Conservation (phyloP, 1,139 yeast genomes). For the Eremothecium sinecaudum region DNA sequence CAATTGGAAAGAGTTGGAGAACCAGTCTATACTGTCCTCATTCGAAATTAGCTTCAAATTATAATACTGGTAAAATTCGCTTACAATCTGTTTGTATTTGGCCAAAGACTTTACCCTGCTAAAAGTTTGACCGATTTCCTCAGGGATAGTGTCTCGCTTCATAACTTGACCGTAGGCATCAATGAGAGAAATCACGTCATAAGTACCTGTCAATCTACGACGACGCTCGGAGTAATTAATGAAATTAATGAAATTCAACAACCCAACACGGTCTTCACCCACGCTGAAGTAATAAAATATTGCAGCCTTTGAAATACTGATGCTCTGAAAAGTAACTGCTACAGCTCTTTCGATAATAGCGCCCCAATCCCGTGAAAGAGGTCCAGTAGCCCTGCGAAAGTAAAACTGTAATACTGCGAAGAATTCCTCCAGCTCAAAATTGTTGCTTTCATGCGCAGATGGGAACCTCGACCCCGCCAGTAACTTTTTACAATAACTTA, state of each 20-base stretch:
- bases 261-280: conserved; percentile 16
- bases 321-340: conserved; percentile 28
- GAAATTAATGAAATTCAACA: conserved; percentile 25
- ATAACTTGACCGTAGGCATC: conserved; percentile 18
- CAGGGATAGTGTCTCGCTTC: conserved; percentile 7
- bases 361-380: conserved; percentile 19
- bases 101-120: conserved; percentile 10
- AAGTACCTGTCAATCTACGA: conserved; percentile 16
- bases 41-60: conserved; percentile 15
- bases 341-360: conserved; percentile 21
- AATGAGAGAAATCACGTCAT: conserved; percentile 23
- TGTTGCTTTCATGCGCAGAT: conserved; percentile 36
- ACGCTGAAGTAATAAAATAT: conserved; percentile 16
- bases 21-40: conserved; percentile 18
- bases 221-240: conserved; percentile 21
- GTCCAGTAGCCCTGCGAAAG: conserved; percentile 11
- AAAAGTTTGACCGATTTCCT: conserved; percentile 17
- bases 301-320: conserved; percentile 23
- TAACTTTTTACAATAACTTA: conserved; percentile 16
- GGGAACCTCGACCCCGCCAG: conserved; percentile 34
- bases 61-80: conserved; percentile 15
- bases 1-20: conserved; percentile 15
- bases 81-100: conserved; percentile 11
- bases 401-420: conserved; percentile 21
- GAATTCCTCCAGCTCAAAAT: conserved; percentile 30